These are phyloP conservation scores for Dimocarpus longan DNA, from an alignment of 345 rosid genomes.

Conservation along the genomic window DNA sequence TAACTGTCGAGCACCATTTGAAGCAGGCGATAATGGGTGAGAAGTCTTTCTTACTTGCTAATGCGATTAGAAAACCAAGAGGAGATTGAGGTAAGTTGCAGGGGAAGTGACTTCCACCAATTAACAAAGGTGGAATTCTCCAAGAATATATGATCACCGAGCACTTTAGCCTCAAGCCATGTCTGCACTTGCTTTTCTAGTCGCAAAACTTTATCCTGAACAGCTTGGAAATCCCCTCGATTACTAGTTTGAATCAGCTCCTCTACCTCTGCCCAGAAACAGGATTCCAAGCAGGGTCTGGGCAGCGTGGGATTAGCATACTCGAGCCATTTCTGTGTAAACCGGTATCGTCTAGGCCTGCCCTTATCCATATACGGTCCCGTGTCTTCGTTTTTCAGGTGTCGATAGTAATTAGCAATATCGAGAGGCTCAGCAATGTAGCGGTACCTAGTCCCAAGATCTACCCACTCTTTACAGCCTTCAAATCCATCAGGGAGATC, in stretches of 20 bases:
- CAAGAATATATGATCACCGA: constrained; percentile 44
- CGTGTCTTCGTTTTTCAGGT: constrained; percentile 75
- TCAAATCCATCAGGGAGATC: constrained; percentile 74
- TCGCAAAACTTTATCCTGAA: constrained; percentile 15
- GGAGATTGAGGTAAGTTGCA: constrained; percentile 19
- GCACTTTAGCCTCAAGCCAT: constrained; percentile 30
- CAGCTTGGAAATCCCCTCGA: constrained; percentile 3
- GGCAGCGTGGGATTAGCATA: constrained; percentile 28
- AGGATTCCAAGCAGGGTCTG: constrained; percentile 45
- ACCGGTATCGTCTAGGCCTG: constrained; percentile 69
- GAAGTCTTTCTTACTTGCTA: not conserved
- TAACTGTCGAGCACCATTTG: not conserved
- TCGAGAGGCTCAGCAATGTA: constrained; percentile 73
- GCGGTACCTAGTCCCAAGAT: constrained; percentile 52
- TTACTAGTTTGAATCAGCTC: constrained; percentile 43
- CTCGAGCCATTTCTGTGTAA: constrained; percentile 67
- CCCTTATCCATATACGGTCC: constrained; percentile 65
- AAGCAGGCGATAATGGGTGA: not conserved
- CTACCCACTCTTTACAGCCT: constrained; percentile 37
- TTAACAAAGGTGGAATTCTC: constrained; percentile 51
- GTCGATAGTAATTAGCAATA: constrained; percentile 78
- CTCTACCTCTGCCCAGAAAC: constrained; percentile 84
- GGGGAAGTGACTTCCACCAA: constrained; percentile 48
- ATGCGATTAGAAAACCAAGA: constrained; percentile 16
- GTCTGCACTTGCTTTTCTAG: constrained; percentile 24